phyloP scores from a whole-genome alignment of 176 grass and related monocot genomes.

The Oryza glumipatula region DNA sequence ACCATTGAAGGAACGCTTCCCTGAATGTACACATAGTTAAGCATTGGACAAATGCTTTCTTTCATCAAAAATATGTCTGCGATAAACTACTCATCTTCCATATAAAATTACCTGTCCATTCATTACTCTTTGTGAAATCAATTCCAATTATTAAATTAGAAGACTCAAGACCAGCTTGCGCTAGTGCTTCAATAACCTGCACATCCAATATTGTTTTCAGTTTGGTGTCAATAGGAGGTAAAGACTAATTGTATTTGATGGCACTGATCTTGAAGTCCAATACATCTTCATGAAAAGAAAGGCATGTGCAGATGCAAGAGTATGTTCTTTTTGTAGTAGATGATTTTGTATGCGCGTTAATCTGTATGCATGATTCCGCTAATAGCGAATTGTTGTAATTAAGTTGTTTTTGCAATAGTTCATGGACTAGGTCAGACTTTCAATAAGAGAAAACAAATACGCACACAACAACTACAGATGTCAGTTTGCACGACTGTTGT shows the following conservation, averaged over 20 bases:
- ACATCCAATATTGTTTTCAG: constrained; percentile 32
- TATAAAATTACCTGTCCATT: constrained; percentile 61
- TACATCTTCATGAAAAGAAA: neutral
- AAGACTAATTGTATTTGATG: constrained; percentile 20
- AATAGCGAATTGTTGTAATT: neutral
- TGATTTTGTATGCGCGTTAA: neutral
- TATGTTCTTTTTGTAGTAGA: neutral
- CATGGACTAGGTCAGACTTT: neutral
- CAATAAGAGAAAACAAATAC: neutral
- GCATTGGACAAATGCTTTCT: neutral
- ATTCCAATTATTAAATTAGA: constrained; percentile 83
- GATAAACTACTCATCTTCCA: constrained; percentile 48
- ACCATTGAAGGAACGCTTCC: constrained; percentile 70
- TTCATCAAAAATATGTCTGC: constrained; percentile 11
- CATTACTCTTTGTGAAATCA: constrained; percentile 89
- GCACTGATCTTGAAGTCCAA: neutral
- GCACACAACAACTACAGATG: neutral
- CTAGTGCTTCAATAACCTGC: constrained; percentile 75
- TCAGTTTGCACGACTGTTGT: neutral
- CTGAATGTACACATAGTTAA: constrained; percentile 33
- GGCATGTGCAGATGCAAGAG: neutral
- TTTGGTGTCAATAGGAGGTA: neutral
- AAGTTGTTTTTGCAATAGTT: neutral
- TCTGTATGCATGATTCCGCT: neutral
- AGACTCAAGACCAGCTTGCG: constrained; percentile 74